These are phyloP conservation scores for Guadua angustifolia DNA, from an alignment of 176 grass and related monocot species.

Conservation along the genomic window DNA sequence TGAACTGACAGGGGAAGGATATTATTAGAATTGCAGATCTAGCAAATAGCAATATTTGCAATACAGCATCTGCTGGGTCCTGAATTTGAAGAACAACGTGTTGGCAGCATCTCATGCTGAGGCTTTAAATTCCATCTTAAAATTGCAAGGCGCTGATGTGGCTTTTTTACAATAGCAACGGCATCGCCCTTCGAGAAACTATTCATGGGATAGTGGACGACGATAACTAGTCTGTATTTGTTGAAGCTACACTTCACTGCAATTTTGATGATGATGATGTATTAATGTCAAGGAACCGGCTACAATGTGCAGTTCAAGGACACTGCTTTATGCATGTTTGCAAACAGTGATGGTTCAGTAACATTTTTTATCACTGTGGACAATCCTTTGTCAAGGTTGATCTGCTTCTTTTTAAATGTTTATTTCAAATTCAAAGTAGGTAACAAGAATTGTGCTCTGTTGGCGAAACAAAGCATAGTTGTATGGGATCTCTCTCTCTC, in stretches of 20 bases:
- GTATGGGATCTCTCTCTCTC: not conserved
- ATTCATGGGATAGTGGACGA: constrained; percentile 32
- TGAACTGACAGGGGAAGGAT: constrained; percentile 28
- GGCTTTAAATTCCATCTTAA: constrained; percentile 13
- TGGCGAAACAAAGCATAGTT: not conserved
- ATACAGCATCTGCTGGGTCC: constrained; percentile 24
- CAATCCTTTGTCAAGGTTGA: not conserved
- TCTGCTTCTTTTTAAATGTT: not conserved
- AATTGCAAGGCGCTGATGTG: constrained; percentile 48
- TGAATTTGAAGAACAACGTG: constrained; percentile 31
- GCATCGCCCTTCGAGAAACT: constrained; percentile 49
- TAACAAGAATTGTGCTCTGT: not conserved
- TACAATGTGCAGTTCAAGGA: not conserved
- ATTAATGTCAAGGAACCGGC: constrained; percentile 4
- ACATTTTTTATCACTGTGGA: not conserved
- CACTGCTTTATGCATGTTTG: not conserved
- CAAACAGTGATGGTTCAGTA: not conserved
- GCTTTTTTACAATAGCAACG: constrained; percentile 53
- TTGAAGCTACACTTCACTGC: constrained; percentile 26
- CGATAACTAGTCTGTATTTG: constrained; percentile 34
- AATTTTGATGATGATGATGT: constrained; percentile 37
- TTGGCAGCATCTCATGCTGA: constrained; percentile 16
- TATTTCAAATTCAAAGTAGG: not conserved
- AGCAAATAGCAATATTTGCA: constrained; percentile 37
- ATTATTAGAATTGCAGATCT: constrained; percentile 33